Percentiles rank a stretch among this genome's conserved stretches.
Conservation (phyloP, 2,329 filamentous ascomycete species). For the Coniochaeta ligniaria region DNA sequence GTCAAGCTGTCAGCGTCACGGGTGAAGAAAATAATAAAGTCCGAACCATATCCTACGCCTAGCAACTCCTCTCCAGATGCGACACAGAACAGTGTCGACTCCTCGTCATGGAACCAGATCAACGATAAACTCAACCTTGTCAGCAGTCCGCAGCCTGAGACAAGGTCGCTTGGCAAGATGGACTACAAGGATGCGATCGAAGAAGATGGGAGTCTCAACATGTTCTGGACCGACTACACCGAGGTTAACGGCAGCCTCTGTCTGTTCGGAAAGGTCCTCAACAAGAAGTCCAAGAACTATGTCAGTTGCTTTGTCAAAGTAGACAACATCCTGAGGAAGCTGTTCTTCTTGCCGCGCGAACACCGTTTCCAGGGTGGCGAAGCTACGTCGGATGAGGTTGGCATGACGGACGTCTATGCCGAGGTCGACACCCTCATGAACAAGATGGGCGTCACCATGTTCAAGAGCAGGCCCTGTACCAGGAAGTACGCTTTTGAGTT, state of each 20-base stretch:
- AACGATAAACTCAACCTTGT: conserved; percentile 81
- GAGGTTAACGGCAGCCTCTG: conserved; percentile 88
- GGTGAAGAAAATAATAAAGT: conserved; percentile 66
- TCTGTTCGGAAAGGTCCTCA: conserved; percentile 91
- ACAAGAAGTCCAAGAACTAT: conserved; percentile 71
- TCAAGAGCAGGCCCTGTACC: conserved; percentile 86
- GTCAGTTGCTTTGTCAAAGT: conserved; percentile 94
- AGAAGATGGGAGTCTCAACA: conserved; percentile 80
- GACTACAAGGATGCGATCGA: conserved; percentile 82
- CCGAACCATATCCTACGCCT: conserved; percentile 60
- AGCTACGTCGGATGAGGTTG: conserved; percentile 69
- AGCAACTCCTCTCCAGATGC: conserved; percentile 65
- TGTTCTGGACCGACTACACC: conserved; percentile 97
- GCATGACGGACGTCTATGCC: conserved; percentile 81
- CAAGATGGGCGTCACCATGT: conserved; percentile 74
- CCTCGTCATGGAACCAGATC: conserved; percentile 82
- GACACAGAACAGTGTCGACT: conserved; percentile 57
- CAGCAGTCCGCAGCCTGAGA: conserved; percentile 52
- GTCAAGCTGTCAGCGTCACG: conserved; percentile 82
- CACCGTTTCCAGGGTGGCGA: conserved; percentile 47
- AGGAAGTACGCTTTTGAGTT: conserved; percentile 96
- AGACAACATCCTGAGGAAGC: conserved; percentile 86
- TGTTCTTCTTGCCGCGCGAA: conserved; percentile 86
- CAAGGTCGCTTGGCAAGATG: conserved; percentile 68
- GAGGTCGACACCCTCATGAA: conserved; percentile 89